Base-by-base conservation (phyloP, 768 basidiomycete species). In the Psilocybe cyanescens region DNA sequence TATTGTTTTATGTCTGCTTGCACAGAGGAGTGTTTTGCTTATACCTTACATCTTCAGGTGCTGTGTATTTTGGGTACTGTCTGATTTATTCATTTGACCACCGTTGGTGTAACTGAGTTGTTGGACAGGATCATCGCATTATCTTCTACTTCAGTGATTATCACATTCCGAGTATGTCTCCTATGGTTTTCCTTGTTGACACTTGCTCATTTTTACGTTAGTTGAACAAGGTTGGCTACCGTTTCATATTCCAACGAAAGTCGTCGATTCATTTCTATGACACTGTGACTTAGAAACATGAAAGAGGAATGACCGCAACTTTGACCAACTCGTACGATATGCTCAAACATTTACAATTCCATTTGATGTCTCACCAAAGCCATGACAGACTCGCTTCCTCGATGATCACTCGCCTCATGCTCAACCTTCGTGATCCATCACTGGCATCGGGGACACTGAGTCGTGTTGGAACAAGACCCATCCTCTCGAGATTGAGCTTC, bases 361-460 rank as follows among this genome's bases (percentile, higher is more conserved):
- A 44, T 5, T 4, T 5, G 4, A 5, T 44, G 41, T 44, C 41
- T 44, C 41, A 44, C 14, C 6, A 5, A 5, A 12, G 1, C 8
- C 14, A 16, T 33, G 28, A 33, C 51, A 53, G 51, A 37, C 51
- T 53, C 6, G 51, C 51, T 4, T 57, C 56, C 12, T 48, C 56
- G 6, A 57, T 57, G 56, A 48, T 39, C 33, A 47, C 56, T 47
- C 56, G 56, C 9, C 56, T 57, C 8, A 57, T 57, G 56, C 48
- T 57, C n/a, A 57, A 57, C 19, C 56, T 57, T 35, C 45, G 56
- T 14, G 45, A 57, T 33, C 56, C 56, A 53, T 35, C 51, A 14
- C 16, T 53, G 17, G 14, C 51, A n/a, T 33, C 51, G 33, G 51
- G 51, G 8, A 17, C 33, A 33, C 2, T 17, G 6, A 33, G 8